Conservation (phyloP, 805 yeast species). For the Candida fluviatilis region DNA sequence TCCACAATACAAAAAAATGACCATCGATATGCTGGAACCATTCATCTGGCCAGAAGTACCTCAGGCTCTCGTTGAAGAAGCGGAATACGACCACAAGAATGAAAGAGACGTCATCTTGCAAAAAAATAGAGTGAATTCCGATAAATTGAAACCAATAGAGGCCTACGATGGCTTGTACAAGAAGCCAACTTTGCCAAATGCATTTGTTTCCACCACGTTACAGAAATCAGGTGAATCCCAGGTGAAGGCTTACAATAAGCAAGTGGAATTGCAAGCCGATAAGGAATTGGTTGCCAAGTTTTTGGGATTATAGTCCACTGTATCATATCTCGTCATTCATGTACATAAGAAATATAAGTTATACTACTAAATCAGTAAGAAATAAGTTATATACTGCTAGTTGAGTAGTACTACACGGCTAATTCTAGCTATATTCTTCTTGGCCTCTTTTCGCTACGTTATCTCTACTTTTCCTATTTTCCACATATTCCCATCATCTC, state of each 20-base stretch:
- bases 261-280: slow-evolving; percentile 22
- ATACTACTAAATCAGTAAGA: too few relatives aligned
- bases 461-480: too few relatives aligned
- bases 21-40: slow-evolving; percentile 93
- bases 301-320: slow-evolving; percentile 21
- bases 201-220: slow-evolving; percentile 26
- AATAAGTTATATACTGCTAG: too few relatives aligned
- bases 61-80: slow-evolving; percentile 30
- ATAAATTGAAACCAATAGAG: slow-evolving; percentile 58
- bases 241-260: slow-evolving; percentile 15
- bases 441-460: too few relatives aligned
- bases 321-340: slow-evolving; percentile 7
- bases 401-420: too few relatives aligned
- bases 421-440: too few relatives aligned
- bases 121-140: slow-evolving; percentile 56
- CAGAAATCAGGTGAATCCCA: slow-evolving; percentile 22
- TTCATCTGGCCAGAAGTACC: slow-evolving; percentile 84
- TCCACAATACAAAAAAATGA: slow-evolving; percentile 91
- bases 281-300: slow-evolving; percentile 24
- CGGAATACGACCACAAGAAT: slow-evolving; percentile 41
- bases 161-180: slow-evolving; percentile 71
- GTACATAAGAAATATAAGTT: too few relatives aligned
- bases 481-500: too few relatives aligned
- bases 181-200: slow-evolving; percentile 39
- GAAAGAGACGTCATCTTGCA: slow-evolving; percentile 45